phyloP scores from a whole-genome alignment of 768 basidiomycete species.

The Gymnopilus dilepis region DNA sequence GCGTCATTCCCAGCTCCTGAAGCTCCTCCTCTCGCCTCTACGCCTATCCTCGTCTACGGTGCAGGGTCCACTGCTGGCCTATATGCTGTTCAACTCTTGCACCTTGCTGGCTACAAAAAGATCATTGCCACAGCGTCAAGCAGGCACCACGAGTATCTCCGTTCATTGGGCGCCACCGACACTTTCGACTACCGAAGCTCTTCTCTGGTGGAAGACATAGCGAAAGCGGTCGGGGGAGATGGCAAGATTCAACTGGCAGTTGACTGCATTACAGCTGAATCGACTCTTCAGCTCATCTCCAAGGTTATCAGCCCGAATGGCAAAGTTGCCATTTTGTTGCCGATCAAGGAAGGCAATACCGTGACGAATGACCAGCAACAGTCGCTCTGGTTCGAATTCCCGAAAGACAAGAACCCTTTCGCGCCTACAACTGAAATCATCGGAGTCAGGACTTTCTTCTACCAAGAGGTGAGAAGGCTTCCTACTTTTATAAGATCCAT shows the following conservation, averaged over 20 bases:
- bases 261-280: constrained; percentile 44
- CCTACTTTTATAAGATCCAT: background rate
- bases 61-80: constrained; percentile 46
- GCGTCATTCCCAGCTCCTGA: constrained; percentile 34
- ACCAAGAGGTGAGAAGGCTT: constrained; percentile 39
- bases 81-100: constrained; percentile 44
- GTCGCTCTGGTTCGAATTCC: constrained; percentile 39
- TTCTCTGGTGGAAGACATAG: constrained; percentile 40
- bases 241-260: constrained; percentile 40
- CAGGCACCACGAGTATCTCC: constrained; percentile 43
- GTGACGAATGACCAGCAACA: constrained; percentile 36
- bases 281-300: constrained; percentile 41
- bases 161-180: constrained; percentile 43
- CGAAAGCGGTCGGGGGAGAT: constrained; percentile 37
- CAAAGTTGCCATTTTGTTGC: constrained; percentile 48
- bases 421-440: constrained; percentile 39
- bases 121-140: constrained; percentile 48
- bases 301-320: constrained; percentile 43
- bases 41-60: constrained; percentile 50
- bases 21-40: constrained; percentile 34
- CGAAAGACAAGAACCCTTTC: constrained; percentile 43
- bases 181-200: constrained; percentile 47
- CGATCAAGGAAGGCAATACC: constrained; percentile 50
- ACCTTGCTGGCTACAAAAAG: constrained; percentile 47
- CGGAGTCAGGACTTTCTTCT: constrained; percentile 47